Evolutionary conservation across 148 eudicot species (phyloP).

Genomic region (Cornus suecica): DNA sequence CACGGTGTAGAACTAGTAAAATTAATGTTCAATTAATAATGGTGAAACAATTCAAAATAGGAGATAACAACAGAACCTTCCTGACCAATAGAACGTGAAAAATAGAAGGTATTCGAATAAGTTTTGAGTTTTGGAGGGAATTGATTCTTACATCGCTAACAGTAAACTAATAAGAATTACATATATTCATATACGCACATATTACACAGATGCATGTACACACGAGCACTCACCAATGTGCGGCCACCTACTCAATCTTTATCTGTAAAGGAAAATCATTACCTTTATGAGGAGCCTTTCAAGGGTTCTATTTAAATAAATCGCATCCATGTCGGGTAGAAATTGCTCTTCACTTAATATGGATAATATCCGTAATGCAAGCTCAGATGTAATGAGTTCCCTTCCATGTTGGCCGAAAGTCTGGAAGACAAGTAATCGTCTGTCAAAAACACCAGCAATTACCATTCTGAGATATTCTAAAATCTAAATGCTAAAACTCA

Average conservation of each 20-base stretch:
- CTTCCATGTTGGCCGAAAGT: constrained; percentile 99
- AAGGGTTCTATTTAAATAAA: constrained; percentile 50
- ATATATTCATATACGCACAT: no score
- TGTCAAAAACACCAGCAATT: constrained; percentile 96
- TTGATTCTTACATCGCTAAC: no score
- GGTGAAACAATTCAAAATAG: neutral
- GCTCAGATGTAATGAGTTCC: constrained; percentile 95
- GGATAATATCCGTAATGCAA: constrained; percentile 79
- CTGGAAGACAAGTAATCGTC: constrained; percentile 99
- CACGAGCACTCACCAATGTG: no score
- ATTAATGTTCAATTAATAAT: neutral
- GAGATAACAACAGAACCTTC: neutral
- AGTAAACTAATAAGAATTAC: no score
- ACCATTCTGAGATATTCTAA: constrained; percentile 71
- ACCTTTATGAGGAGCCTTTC: constrained; percentile 88
- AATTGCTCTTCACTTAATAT: constrained; percentile 88
- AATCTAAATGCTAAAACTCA: constrained; percentile 32
- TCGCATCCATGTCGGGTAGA: constrained; percentile 63
- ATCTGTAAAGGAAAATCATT: constrained; percentile 10
- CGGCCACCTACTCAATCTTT: neutral
- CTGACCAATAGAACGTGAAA: neutral
- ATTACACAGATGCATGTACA: no score
- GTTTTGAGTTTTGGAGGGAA: no score
- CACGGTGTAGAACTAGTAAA: neutral
- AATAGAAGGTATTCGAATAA: neutral